These are phyloP conservation scores for Lodderomyces pseudojiufengensis DNA, from an alignment of 1,139 yeast genomes.

Conservation along the genomic window DNA sequence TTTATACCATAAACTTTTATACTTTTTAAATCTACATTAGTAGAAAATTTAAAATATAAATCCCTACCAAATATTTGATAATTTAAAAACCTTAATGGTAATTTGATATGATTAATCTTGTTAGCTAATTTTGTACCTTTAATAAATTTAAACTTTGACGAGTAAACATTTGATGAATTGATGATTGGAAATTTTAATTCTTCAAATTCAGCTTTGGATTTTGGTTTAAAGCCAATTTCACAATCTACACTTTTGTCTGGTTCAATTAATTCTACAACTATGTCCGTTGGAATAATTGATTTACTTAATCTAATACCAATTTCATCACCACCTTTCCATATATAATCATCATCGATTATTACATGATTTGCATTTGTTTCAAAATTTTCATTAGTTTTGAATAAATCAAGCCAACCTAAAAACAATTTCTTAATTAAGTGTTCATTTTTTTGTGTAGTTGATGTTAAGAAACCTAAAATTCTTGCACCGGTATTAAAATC, in stretches of 20 bases:
- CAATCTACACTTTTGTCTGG: too few species aligned
- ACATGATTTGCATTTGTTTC: constrained; percentile 37
- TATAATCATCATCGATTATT: constrained; percentile 31
- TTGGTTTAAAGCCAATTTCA: constrained; percentile 30
- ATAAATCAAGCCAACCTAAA: constrained; percentile 33
- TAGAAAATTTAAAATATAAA: constrained; percentile 30
- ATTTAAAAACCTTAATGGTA: constrained; percentile 36
- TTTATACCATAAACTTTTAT: constrained; percentile 40
- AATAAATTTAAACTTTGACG: constrained; percentile 29
- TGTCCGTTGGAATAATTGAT: constrained; percentile 35
- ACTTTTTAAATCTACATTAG: constrained; percentile 15
- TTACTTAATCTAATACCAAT: constrained; percentile 35
- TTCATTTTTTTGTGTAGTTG: constrained; percentile 15
- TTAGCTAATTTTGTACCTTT: constrained; percentile 18
- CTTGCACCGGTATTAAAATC: constrained; percentile 40
- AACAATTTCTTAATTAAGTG: constrained; percentile 27
- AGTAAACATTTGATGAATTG: constrained; percentile 20
- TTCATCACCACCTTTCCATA: constrained; percentile 37
- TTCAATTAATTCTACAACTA: constrained; percentile 12
- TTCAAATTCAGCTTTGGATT: constrained; percentile 8
- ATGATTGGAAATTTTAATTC: constrained; percentile 12
- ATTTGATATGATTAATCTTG: constrained; percentile 25
- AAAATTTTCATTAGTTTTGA: constrained; percentile 26
- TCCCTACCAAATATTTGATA: constrained; percentile 33
- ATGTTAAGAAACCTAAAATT: constrained; percentile 40